phyloP scores from a whole-genome alignment of 2,329 filamentous ascomycete species.

The Parastagonospora avenae region DNA sequence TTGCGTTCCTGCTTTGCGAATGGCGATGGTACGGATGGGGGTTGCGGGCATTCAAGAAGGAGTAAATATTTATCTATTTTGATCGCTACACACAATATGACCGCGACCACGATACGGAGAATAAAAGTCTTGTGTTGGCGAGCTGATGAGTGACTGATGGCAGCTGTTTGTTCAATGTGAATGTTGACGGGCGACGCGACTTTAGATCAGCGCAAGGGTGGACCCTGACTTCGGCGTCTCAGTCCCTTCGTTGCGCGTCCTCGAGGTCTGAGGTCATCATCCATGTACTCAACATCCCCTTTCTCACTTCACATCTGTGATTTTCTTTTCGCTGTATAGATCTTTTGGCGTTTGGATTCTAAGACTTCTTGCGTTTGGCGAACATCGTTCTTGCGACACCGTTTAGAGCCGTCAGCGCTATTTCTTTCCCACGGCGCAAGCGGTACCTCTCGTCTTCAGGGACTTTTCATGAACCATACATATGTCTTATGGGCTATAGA shows the following conservation, averaged over 20 bases:
- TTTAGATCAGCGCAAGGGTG: background rate
- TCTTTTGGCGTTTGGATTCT: background rate
- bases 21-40: too few relatives aligned
- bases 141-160: too few relatives aligned
- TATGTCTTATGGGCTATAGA: background rate
- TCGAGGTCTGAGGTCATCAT: conserved; percentile 9
- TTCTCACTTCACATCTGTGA: background rate
- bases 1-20: background rate
- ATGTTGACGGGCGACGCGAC: background rate
- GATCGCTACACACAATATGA: too few relatives aligned
- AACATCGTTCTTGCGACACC: too few relatives aligned
- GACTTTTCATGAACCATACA: background rate
- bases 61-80: too few relatives aligned
- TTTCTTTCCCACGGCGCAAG: background rate
- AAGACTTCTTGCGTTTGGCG: background rate
- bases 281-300: conserved; percentile 12
- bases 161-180: background rate
- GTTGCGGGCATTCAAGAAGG: too few relatives aligned
- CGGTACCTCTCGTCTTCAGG: background rate
- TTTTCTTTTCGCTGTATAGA: background rate
- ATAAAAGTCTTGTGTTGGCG: too few relatives aligned
- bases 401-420: background rate
- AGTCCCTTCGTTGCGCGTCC: background rate
- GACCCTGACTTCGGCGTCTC: conserved; percentile 1
- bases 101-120: too few relatives aligned